Conservation (phyloP, 2,329 filamentous ascomycete species). For the Alternaria consortialis region DNA sequence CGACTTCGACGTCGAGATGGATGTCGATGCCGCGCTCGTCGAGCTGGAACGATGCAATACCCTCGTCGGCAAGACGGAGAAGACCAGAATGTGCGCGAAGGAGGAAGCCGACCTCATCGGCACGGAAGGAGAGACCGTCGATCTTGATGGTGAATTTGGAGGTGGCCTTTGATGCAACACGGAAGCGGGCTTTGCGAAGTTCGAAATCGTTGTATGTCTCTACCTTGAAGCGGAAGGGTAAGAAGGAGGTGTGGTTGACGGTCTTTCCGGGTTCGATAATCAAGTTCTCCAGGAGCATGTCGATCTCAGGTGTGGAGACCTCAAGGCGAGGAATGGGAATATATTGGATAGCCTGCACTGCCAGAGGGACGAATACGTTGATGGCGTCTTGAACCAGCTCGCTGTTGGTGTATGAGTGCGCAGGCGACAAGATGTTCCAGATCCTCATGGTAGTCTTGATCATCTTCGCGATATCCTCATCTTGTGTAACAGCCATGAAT, state of each 20-base stretch:
- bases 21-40: conserved; percentile 90
- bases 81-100: conserved; percentile 79
- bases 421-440: conserved; percentile 73
- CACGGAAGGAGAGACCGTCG: conserved; percentile 82
- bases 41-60: conserved; percentile 84
- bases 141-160: conserved; percentile 80
- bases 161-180: conserved; percentile 72
- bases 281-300: conserved; percentile 88
- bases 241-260: conserved; percentile 85
- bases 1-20: conserved; percentile 83
- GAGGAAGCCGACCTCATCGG: conserved; percentile 91
- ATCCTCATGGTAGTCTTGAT: conserved; percentile 73
- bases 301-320: conserved; percentile 81
- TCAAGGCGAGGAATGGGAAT: conserved; percentile 92
- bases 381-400: conserved; percentile 79
- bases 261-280: conserved; percentile 88
- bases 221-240: conserved; percentile 83
- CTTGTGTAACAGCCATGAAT: conserved; percentile 72
- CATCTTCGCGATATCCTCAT: conserved; percentile 76
- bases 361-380: conserved; percentile 80
- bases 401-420: conserved; percentile 69
- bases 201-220: conserved; percentile 88
- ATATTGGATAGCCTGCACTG: conserved; percentile 82
- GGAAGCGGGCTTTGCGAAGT: conserved; percentile 77
- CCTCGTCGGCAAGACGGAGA: conserved; percentile 79